Evolutionary conservation across 805 yeast genomes (phyloP).

Genomic region (Candida ipomoeae): DNA sequence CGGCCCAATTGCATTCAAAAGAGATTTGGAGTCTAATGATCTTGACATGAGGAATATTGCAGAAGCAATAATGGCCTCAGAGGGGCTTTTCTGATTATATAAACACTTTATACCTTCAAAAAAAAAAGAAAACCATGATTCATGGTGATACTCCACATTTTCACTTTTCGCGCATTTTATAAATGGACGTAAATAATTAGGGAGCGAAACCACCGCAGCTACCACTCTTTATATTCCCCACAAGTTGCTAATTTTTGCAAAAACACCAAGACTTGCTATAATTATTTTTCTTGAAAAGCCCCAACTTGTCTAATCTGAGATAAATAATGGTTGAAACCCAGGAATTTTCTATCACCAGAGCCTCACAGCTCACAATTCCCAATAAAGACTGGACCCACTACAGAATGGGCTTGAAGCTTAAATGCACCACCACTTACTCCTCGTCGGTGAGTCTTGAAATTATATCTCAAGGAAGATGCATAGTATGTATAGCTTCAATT

Average conservation of each 20-base stretch:
- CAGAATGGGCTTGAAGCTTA: slow-evolving; percentile 19
- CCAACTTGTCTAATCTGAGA: background rate
- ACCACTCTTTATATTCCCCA: background rate
- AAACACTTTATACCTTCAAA: background rate
- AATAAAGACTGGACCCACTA: slow-evolving; percentile 21
- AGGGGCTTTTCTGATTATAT: background rate
- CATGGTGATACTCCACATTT: background rate
- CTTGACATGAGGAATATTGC: background rate
- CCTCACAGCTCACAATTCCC: slow-evolving; percentile 19
- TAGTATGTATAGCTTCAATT: slow-evolving; percentile 11
- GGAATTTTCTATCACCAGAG: slow-evolving; percentile 17
- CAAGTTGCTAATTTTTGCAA: background rate
- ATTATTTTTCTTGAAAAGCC: background rate
- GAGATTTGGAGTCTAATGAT: slow-evolving; percentile 1
- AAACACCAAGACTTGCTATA: background rate
- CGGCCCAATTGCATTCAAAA: slow-evolving; percentile 8
- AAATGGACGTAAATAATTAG: background rate
- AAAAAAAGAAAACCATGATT: background rate
- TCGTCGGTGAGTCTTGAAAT: slow-evolving; percentile 13
- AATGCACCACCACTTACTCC: slow-evolving; percentile 10
- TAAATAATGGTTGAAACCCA: slow-evolving; percentile 12
- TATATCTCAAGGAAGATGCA: slow-evolving; percentile 17
- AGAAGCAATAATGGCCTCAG: background rate
- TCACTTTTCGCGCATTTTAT: background rate
- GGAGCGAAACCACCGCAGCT: background rate